These are phyloP conservation scores for Neofusicoccum umdonicola DNA, from an alignment of 2,329 filamentous ascomycete species.

Conservation along the genomic window DNA sequence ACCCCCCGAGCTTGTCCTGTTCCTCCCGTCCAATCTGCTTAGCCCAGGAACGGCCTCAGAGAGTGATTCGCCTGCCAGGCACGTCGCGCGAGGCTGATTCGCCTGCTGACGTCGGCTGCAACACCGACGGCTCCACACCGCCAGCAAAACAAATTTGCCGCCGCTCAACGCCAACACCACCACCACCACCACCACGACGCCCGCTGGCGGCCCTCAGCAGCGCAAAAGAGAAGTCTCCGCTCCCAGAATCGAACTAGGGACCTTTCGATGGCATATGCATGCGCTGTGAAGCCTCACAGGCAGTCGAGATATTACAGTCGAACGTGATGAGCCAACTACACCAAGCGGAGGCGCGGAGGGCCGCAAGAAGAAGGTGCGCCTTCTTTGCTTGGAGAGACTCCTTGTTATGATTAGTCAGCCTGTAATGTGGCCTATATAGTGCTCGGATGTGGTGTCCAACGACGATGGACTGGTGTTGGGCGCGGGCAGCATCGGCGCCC, in stretches of 20 bases:
- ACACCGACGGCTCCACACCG: constrained; percentile 2
- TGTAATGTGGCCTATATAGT: background rate
- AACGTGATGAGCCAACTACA: constrained; percentile 37
- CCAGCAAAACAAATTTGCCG: background rate
- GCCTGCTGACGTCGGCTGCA: background rate
- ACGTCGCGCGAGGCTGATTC: background rate
- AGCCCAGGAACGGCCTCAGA: background rate
- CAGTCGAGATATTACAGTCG: constrained; percentile 31
- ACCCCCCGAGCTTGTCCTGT: background rate
- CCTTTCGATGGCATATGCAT: constrained; percentile 33
- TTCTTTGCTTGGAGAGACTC: background rate
- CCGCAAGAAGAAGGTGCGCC: background rate
- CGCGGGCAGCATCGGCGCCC: no score
- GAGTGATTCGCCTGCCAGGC: background rate
- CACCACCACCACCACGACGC: no score
- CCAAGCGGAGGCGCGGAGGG: constrained; percentile 8
- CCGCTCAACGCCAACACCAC: background rate
- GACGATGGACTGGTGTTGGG: no score
- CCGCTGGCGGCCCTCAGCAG: no score
- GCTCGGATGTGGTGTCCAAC: no score
- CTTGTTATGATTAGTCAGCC: background rate
- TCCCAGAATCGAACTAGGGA: constrained; percentile 29
- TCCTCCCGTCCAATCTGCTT: background rate
- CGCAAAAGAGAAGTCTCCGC: constrained; percentile 27
- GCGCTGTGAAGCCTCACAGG: background rate